Conservation (phyloP, 148 eudicot species). For the Polygonum maritimum region DNA sequence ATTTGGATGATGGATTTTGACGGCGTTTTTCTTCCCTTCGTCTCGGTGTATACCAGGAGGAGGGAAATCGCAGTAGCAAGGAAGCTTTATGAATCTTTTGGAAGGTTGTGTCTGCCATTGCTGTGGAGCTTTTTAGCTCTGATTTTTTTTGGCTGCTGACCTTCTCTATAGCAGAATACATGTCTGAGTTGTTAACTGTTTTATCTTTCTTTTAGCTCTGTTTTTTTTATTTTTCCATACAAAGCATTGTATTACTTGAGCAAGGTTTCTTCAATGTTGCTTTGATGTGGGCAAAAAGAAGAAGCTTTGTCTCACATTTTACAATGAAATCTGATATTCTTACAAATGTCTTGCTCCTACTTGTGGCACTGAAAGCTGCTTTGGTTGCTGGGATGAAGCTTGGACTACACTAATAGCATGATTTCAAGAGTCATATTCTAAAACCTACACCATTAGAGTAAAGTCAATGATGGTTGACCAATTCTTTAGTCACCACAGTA, state of each 20-base stretch:
- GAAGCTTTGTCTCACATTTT: background rate
- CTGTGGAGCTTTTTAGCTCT: background rate
- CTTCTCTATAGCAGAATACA: background rate
- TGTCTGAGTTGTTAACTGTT: background rate
- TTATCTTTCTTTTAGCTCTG: constrained; percentile 1
- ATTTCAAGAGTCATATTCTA: background rate
- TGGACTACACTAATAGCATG: background rate
- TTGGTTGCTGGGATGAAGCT: background rate
- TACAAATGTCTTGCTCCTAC: background rate
- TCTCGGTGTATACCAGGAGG: background rate
- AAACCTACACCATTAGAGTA: too few relatives aligned
- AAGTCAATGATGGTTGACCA: too few relatives aligned
- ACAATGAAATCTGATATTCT: background rate
- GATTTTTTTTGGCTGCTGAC: constrained; percentile 1
- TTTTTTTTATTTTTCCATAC: background rate
- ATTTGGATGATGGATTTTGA: constrained; percentile 26
- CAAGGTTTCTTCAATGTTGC: constrained; percentile 3
- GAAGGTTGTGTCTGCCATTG: constrained; percentile 3
- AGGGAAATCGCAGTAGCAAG: background rate
- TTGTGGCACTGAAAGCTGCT: too few relatives aligned
- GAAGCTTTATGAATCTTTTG: background rate
- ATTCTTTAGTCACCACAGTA: too few relatives aligned
- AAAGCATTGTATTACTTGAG: background rate
- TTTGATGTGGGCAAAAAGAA: background rate
- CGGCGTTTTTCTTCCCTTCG: background rate